Percentiles rank a stretch among this genome's conserved stretches.
Conservation (phyloP, 2,329 filamentous ascomycete species). For the Aspergillus transmontanensis region DNA sequence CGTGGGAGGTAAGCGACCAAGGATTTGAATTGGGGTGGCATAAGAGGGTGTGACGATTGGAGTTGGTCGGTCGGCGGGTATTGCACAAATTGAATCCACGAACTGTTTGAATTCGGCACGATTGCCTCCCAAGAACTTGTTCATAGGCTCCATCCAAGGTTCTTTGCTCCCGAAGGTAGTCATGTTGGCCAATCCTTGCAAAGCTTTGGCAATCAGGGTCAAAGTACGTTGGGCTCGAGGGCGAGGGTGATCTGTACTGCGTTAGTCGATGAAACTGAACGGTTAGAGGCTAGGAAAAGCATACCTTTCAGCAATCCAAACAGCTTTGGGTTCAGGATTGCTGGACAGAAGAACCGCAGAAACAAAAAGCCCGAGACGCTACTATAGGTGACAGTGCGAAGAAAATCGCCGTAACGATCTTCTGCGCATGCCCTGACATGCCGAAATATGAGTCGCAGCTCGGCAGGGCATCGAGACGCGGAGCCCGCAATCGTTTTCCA, state of each 20-base stretch:
- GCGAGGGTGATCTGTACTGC: constrained; percentile 71
- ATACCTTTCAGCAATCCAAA: constrained; percentile 78
- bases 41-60: constrained; percentile 78
- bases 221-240: constrained; percentile 82
- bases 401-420: constrained; percentile 89
- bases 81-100: constrained; percentile 82
- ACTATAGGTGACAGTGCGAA: constrained; percentile 86
- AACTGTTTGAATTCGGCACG: constrained; percentile 82
- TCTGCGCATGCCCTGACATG: constrained; percentile 92
- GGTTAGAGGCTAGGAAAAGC: background rate
- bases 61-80: constrained; percentile 70
- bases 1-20: constrained; percentile 75
- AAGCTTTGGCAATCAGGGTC: constrained; percentile 86
- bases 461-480: constrained; percentile 73
- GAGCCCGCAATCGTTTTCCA: constrained; percentile 82
- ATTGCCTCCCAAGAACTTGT: constrained; percentile 76
- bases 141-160: constrained; percentile 99
- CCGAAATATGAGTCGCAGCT: constrained; percentile 82
- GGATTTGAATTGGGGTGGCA: constrained; percentile 87
- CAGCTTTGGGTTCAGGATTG: constrained; percentile 92
- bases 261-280: constrained; percentile 23
- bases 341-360: constrained; percentile 90
- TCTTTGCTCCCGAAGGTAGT: constrained; percentile 92
- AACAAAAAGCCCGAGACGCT: constrained; percentile 95
- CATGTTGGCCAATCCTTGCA: constrained; percentile 89